Base-by-base conservation (phyloP, 2,329 filamentous ascomycete species). In the Phoma sp. region DNA sequence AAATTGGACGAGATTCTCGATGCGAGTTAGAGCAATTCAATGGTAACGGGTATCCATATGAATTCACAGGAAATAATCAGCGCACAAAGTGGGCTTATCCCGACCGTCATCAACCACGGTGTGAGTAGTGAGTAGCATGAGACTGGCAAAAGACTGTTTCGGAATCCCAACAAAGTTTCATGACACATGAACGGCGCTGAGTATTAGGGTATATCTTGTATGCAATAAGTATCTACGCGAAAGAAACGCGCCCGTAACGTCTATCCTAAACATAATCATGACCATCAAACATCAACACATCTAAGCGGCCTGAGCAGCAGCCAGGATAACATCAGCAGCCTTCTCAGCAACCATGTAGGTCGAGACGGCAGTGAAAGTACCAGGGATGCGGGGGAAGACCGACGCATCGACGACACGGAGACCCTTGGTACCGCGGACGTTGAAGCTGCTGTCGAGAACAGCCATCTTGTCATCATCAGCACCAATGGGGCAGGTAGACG, bases 301-400 rank as follows among this genome's bases (percentile, higher is more conserved):
- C 33, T 52, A 52, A 3, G 37, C 37, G 15, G 42, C 42, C 38
- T 49, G 32, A 7, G 56, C 60, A 39, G 56, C 65, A 32, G 56
- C 65, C 14, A 74, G 43, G 80, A 87, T 86, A 5, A 79, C 80
- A 68, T 86, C 84, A 2, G 83, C 81, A 1, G 85, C 85, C 76
- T 87, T 88, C 76, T 88, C 84, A 1, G 78, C 79, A 5, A 84
- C 75, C 69, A 87, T 83, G 60, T 84, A 85, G 0, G 80, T 80
- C 0, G 83, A 78, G 1, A 81, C 66, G 4, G 78, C 76, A 21
- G 81, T 77, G 61, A 82, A 85, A 47, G 76, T 81, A 57, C 84
- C 84, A 1, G 83, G 83, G 21, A 73, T 71, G 34, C 64, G 65
- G 3, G 68, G 65, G 50, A 72, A 74, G 0, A 63, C 50, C 14